These are phyloP conservation scores for Suillus paluster DNA, from an alignment of 768 basidiomycete species.

Conservation along the genomic window DNA sequence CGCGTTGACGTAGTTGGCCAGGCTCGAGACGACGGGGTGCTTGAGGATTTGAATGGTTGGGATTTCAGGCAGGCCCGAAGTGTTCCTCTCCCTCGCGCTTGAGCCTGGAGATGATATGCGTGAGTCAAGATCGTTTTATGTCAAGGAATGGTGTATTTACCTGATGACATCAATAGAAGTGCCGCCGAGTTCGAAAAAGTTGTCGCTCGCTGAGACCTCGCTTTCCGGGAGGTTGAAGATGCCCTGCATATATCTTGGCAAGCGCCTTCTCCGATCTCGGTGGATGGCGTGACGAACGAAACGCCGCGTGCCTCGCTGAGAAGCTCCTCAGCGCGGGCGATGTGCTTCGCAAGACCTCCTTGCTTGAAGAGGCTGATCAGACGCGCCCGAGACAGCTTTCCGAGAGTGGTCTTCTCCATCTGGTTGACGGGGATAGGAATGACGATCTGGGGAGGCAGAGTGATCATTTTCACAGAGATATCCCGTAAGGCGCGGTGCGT, in stretches of 20 bases:
- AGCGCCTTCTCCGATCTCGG: conserved; percentile 33
- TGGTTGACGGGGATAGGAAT: conserved; percentile 42
- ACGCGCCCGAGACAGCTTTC: conserved; percentile 45
- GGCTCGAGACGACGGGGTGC: conserved; percentile 33
- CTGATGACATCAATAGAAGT: conserved; percentile 43
- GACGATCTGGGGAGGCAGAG: conserved; percentile 40
- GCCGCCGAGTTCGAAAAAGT: conserved; percentile 47
- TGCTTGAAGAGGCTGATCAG: conserved; percentile 40
- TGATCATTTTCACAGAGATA: conserved; percentile 34
- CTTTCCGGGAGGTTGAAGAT: conserved; percentile 33
- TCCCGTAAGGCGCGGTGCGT: conserved; percentile 38
- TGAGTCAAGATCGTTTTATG: not conserved
- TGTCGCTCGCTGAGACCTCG: conserved; percentile 33
- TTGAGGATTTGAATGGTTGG: conserved; percentile 46
- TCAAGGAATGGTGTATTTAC: not conserved
- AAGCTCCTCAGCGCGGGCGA: conserved; percentile 31
- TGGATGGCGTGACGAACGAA: conserved; percentile 25
- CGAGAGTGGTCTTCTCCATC: conserved; percentile 48
- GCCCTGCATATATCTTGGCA: conserved; percentile 33
- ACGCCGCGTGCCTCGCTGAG: conserved; percentile 27
- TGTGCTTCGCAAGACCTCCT: conserved; percentile 37
- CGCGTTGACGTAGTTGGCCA: conserved; percentile 36
- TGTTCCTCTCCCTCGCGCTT: conserved; percentile 32
- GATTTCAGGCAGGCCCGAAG: conserved; percentile 36
- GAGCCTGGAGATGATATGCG: conserved; percentile 12